phyloP scores from a whole-genome alignment of 441 rosid species.

The Mallotus repandus region DNA sequence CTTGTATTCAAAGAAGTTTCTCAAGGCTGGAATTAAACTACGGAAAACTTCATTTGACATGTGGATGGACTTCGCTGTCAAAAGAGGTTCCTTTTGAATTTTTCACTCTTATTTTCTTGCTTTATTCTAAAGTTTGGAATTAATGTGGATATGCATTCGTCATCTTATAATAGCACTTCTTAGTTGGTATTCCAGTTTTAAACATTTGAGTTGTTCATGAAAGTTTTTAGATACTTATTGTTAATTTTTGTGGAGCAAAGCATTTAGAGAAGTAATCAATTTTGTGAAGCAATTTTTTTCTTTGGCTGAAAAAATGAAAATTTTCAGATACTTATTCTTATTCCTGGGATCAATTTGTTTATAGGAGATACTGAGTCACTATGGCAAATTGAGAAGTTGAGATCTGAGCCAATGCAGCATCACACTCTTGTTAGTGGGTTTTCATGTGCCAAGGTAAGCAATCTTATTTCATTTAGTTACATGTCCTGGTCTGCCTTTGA shows the following conservation, averaged over 20 bases:
- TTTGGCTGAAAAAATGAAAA: neutral
- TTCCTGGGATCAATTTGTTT: conserved; percentile 8
- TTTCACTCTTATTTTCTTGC: conserved; percentile 5
- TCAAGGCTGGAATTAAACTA: conserved; percentile 67
- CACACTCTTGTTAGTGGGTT: conserved; percentile 59
- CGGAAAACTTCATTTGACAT: conserved; percentile 63
- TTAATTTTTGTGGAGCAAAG: neutral
- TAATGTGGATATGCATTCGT: conserved; percentile 2
- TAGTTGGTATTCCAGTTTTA: too few species aligned
- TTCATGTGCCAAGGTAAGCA: conserved; percentile 81
- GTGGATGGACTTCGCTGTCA: conserved; percentile 86
- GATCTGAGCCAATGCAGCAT: conserved; percentile 61
- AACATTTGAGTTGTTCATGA: too few species aligned
- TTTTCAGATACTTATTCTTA: neutral
- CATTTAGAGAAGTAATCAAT: neutral
- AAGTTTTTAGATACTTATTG: neutral
- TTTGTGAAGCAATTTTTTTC: neutral
- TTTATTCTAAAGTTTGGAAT: conserved; percentile 8
- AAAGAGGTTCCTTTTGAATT: conserved; percentile 49
- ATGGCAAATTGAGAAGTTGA: conserved; percentile 70
- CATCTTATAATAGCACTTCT: neutral
- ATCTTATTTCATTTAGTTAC: conserved; percentile 2
- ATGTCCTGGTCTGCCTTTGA: neutral
- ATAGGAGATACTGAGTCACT: conserved; percentile 67
- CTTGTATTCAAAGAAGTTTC: conserved; percentile 60